Evolutionary conservation across 2,329 filamentous ascomycete genomes (phyloP).

Genomic region (Aspergillus sp.): DNA sequence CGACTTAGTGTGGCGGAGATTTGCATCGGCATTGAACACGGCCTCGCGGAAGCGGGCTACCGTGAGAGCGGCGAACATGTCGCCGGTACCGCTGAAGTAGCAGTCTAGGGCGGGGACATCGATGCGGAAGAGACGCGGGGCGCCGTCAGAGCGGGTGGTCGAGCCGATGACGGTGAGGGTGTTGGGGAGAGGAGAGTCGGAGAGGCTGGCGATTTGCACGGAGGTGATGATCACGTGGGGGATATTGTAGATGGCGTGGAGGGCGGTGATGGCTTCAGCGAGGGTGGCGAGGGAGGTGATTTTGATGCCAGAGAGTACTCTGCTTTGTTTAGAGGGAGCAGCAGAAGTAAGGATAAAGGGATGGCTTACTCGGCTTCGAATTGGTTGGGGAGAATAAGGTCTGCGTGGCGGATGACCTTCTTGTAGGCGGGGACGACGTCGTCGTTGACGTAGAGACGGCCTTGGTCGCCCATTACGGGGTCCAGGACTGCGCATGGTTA

Average conservation of each 20-base stretch:
- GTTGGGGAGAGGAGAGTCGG: constrained; percentile 46
- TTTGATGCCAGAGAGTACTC: constrained; percentile 79
- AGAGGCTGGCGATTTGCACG: constrained; percentile 64
- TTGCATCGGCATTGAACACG: constrained; percentile 52
- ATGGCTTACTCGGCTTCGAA: constrained; percentile 87
- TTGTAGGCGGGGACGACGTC: constrained; percentile 93
- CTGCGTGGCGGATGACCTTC: constrained; percentile 73
- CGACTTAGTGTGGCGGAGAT: constrained; percentile 57
- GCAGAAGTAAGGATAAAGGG: not conserved
- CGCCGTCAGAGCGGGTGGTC: constrained; percentile 62
- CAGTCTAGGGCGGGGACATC: constrained; percentile 84
- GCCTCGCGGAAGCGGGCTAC: constrained; percentile 86
- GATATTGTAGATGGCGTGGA: constrained; percentile 74
- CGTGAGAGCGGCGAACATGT: constrained; percentile 96
- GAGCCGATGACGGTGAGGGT: constrained; percentile 75
- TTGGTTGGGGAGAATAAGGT: constrained; percentile 92
- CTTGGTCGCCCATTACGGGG: constrained; percentile 98
- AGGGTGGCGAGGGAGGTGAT: constrained; percentile 76
- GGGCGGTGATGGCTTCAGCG: constrained; percentile 69
- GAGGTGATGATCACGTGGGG: constrained; percentile 94
- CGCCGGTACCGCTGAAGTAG: constrained; percentile 94
- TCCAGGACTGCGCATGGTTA: constrained; percentile 66
- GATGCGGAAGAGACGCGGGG: constrained; percentile 82
- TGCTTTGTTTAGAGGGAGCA: constrained; percentile 37
- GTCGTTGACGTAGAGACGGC: constrained; percentile 83